Conservation (phyloP, 805 yeast species). For the Kodamaea leandrae region DNA sequence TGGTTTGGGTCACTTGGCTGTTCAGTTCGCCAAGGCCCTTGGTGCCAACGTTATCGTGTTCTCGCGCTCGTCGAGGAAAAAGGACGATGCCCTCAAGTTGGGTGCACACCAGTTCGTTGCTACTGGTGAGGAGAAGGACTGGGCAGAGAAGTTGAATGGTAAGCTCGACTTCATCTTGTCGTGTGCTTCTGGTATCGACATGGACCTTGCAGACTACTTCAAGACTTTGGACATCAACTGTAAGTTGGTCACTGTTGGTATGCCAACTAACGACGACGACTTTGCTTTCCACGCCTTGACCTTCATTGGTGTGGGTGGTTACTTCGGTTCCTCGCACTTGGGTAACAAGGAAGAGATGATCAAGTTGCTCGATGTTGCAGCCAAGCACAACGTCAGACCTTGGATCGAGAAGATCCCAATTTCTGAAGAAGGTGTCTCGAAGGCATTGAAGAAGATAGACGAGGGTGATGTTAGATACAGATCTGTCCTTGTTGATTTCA, state of each 20-base stretch:
- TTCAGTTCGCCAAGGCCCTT: slow-evolving; percentile 55
- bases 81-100: slow-evolving; percentile 45
- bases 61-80: slow-evolving; percentile 50
- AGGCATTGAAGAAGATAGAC: slow-evolving; percentile 54
- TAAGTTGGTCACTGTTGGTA: slow-evolving; percentile 61
- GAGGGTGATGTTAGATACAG: slow-evolving; percentile 61
- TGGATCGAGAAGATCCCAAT: slow-evolving; percentile 63
- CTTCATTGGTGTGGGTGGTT: slow-evolving; percentile 49
- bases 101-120: slow-evolving; percentile 58
- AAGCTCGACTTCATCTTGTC: slow-evolving; percentile 52
- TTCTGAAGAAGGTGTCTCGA: slow-evolving; percentile 48
- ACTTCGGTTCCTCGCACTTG: slow-evolving; percentile 56
- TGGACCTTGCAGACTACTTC: slow-evolving; percentile 50
- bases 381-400: slow-evolving; percentile 53
- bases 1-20: slow-evolving; percentile 57
- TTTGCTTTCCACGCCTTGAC: slow-evolving; percentile 49
- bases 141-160: slow-evolving; percentile 31
- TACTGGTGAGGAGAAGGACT: slow-evolving; percentile 47
- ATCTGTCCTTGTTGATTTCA: slow-evolving; percentile 57
- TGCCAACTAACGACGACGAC: slow-evolving; percentile 48
- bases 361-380: slow-evolving; percentile 65
- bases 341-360: slow-evolving; percentile 64
- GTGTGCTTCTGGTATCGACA: slow-evolving; percentile 50
- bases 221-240: slow-evolving; percentile 55
- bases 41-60: slow-evolving; percentile 60